phyloP scores from a whole-genome alignment of 2,329 filamentous ascomycete species.

The Hypoxylon sp. region DNA sequence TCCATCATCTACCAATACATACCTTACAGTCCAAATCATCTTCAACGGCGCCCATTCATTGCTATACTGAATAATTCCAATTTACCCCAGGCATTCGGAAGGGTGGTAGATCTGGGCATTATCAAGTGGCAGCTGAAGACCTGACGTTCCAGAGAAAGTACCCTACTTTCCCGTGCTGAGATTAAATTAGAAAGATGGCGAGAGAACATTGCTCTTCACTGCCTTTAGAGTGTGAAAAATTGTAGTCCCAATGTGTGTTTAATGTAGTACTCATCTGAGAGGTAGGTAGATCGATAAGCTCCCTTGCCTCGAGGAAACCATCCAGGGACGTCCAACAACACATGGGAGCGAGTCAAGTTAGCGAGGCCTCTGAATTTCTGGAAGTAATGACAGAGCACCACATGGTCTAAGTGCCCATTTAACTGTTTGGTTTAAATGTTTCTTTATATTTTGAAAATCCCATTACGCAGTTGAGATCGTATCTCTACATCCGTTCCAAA shows the following conservation, averaged over 20 bases:
- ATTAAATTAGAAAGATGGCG: too few relatives aligned
- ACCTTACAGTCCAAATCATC: too few relatives aligned
- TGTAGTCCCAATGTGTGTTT: neutral
- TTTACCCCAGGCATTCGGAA: too few relatives aligned
- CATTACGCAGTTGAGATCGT: conserved; percentile 25
- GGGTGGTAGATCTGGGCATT: too few relatives aligned
- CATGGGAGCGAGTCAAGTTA: neutral
- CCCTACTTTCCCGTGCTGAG: too few relatives aligned
- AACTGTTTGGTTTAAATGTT: neutral
- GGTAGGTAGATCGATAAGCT: neutral
- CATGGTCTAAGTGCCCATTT: neutral
- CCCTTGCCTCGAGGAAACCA: neutral
- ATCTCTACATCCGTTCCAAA: conserved; percentile 9
- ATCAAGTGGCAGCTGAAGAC: too few relatives aligned
- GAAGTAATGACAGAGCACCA: neutral
- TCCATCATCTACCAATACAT: too few relatives aligned
- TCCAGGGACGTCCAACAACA: neutral
- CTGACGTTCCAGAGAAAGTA: too few relatives aligned
- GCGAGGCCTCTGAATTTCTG: neutral
- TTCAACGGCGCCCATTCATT: too few relatives aligned
- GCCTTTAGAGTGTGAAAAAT: too few relatives aligned
- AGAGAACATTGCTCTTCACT: too few relatives aligned
- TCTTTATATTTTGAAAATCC: conserved; percentile 8
- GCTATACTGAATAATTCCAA: too few relatives aligned
- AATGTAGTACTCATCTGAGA: neutral